phyloP scores from a whole-genome alignment of 2,329 filamentous ascomycete genomes.

The Exophiala sideris region DNA sequence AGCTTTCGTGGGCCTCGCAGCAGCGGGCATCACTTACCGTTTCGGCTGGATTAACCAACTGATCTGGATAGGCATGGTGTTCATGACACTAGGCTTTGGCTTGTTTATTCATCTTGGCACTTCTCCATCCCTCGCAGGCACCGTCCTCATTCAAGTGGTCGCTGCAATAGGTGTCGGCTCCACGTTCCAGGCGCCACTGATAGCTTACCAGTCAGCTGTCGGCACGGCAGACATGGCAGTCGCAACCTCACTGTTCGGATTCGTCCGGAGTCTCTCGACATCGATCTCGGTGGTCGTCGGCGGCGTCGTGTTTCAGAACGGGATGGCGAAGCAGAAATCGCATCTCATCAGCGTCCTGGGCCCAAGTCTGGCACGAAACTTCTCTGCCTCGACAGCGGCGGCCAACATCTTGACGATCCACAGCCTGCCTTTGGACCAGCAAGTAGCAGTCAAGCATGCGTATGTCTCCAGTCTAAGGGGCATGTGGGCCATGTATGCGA shows the following conservation, averaged over 20 bases:
- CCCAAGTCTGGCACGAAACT: too few relatives aligned
- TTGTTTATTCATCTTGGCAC: slow-evolving; percentile 43
- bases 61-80: slow-evolving; percentile 41
- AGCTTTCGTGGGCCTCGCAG: slow-evolving; percentile 42
- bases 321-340: not conserved
- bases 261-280: slow-evolving; percentile 56
- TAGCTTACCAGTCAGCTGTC: slow-evolving; percentile 53
- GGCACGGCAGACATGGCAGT: slow-evolving; percentile 49
- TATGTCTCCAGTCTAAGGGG: too few relatives aligned
- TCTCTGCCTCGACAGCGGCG: too few relatives aligned
- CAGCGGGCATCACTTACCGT: slow-evolving; percentile 47
- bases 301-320: slow-evolving; percentile 46
- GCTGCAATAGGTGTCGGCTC: slow-evolving; percentile 43
- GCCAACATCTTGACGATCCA: too few relatives aligned
- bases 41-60: slow-evolving; percentile 47
- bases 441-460: too few relatives aligned
- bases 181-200: slow-evolving; percentile 53
- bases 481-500: too few relatives aligned
- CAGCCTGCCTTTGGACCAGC: too few relatives aligned
- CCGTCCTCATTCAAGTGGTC: slow-evolving; percentile 41
- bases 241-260: slow-evolving; percentile 59
- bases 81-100: slow-evolving; percentile 45
- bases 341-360: too few relatives aligned
- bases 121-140: slow-evolving; percentile 43
- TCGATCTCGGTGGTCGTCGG: slow-evolving; percentile 58